phyloP scores from a whole-genome alignment of 78 protist species.

The Corallochytrium limacisporum region DNA sequence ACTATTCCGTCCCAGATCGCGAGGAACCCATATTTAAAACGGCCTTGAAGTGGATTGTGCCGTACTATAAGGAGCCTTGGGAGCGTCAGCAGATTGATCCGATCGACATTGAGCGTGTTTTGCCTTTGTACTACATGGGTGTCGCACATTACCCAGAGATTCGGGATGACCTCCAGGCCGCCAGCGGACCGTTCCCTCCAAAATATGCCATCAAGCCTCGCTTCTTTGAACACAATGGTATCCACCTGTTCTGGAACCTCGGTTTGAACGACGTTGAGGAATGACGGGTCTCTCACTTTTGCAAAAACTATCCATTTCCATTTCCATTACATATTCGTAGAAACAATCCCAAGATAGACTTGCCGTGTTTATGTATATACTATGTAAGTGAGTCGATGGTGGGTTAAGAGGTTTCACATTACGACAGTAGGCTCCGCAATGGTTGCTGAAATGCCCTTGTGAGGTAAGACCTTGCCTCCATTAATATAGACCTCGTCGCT shows the following conservation, averaged over 20 bases:
- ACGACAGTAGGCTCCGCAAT: slow-evolving; percentile 55
- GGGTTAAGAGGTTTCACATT: slow-evolving; percentile 30
- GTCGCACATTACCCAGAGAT: background rate
- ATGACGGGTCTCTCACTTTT: no score
- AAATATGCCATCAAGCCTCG: background rate
- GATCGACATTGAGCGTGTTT: slow-evolving; percentile 13
- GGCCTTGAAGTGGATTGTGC: background rate
- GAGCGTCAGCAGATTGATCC: background rate
- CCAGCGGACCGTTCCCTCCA: background rate
- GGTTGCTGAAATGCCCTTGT: slow-evolving; percentile 53
- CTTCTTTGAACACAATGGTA: slow-evolving; percentile 1
- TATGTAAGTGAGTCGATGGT: background rate
- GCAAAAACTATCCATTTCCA: no score
- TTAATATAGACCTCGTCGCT: slow-evolving; percentile 68
- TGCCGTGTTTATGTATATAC: background rate
- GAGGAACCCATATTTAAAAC: background rate
- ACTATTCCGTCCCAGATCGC: background rate
- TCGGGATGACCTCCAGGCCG: background rate
- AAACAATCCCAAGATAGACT: background rate
- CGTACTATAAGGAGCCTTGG: slow-evolving; percentile 15
- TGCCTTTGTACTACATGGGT: slow-evolving; percentile 7
- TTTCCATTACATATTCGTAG: no score
- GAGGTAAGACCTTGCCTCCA: slow-evolving; percentile 73
- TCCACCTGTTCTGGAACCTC: slow-evolving; percentile 17
- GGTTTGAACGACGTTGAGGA: slow-evolving; percentile 4